These are phyloP conservation scores for Peronospora farinosa DNA, from an alignment of 352 stramenopile genomes.

Conservation along the genomic window DNA sequence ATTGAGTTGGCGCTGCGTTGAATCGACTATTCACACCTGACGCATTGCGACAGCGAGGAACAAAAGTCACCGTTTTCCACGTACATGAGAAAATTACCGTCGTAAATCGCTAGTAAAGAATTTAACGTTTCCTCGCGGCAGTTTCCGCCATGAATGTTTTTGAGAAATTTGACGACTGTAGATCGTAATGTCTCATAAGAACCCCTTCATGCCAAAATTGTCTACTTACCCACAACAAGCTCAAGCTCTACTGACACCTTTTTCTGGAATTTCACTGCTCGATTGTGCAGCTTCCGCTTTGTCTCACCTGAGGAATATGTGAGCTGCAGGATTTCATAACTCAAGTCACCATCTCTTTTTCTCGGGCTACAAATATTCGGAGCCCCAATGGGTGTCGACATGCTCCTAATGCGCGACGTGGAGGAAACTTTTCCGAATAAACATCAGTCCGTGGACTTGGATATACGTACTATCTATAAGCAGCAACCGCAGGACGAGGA, in stretches of 20 bases:
- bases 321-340: neutral
- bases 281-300: conserved; percentile 21
- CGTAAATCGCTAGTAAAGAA: no score
- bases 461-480: conserved; percentile 6
- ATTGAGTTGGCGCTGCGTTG: no score
- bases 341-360: conserved; percentile 4
- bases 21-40: no score
- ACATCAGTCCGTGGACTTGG: conserved; percentile 7
- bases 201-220: conserved; percentile 14
- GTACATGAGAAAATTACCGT: no score
- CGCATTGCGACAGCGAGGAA: no score
- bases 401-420: conserved; percentile 12
- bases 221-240: neutral
- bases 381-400: conserved; percentile 25
- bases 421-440: conserved; percentile 7
- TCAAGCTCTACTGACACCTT: conserved; percentile 1
- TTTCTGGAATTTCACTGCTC: neutral
- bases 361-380: neutral
- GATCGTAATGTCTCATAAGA: conserved; percentile 2
- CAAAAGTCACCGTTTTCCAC: no score
- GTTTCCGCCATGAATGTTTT: neutral
- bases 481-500: conserved; percentile 16
- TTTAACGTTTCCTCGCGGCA: no score
- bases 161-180: neutral
- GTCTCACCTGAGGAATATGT: conserved; percentile 24